Evolutionary conservation across 768 basidiomycete genomes (phyloP).

Genomic region (Suillus tomentosus): DNA sequence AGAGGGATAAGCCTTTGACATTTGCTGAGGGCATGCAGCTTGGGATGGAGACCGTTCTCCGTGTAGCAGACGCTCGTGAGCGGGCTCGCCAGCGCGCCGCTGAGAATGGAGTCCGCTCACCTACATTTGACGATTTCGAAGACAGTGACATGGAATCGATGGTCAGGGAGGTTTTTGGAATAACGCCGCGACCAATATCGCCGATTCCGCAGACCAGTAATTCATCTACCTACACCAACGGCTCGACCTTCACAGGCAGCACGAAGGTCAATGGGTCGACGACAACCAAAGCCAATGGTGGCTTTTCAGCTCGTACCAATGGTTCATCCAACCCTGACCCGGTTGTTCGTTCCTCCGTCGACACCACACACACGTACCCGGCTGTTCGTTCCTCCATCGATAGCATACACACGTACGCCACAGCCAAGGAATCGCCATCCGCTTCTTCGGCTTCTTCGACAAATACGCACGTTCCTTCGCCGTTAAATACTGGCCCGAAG

Average conservation of each 20-base stretch:
- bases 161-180: conserved; percentile 31
- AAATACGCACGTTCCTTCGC: too few species aligned
- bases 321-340: conserved; percentile 34
- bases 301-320: conserved; percentile 25
- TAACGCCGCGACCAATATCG: conserved; percentile 30
- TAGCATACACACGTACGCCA: conserved; percentile 20
- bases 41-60: conserved; percentile 40
- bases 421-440: conserved; percentile 20
- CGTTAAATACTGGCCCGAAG: background rate
- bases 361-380: conserved; percentile 20
- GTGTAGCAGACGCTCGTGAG: conserved; percentile 42
- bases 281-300: conserved; percentile 22
- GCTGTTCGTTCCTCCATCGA: conserved; percentile 21
- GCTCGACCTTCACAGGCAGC: conserved; percentile 8
- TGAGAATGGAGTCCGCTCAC: conserved; percentile 32
- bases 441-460: background rate
- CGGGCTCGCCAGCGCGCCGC: conserved; percentile 37
- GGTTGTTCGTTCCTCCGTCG: conserved; percentile 21
- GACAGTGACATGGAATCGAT: conserved; percentile 28
- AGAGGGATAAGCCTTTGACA: conserved; percentile 37
- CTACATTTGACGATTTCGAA: conserved; percentile 36
- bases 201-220: conserved; percentile 16
- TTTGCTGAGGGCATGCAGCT: conserved; percentile 44
- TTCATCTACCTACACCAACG: conserved; percentile 16
- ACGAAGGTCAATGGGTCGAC: background rate